Evolutionary conservation across 805 yeast genomes (phyloP).

Genomic region (Clavispora fructus): DNA sequence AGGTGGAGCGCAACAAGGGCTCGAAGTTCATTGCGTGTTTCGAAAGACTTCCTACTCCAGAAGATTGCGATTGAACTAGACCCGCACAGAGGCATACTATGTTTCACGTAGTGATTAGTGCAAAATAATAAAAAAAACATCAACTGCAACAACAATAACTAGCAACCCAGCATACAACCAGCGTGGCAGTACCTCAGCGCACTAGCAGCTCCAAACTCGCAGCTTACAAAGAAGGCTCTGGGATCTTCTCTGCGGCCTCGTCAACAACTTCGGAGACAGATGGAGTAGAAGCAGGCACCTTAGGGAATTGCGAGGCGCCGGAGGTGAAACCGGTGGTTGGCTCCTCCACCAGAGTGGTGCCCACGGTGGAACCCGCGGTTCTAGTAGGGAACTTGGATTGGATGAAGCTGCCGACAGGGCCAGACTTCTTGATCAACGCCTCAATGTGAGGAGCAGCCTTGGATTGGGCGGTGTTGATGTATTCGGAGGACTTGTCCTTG

Average conservation of each 20-base stretch:
- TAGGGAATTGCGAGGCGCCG: conserved; percentile 38
- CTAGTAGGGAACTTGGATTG: conserved; percentile 55
- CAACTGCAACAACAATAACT: neutral
- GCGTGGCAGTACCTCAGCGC: neutral
- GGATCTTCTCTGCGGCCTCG: conserved; percentile 4
- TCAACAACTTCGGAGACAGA: conserved; percentile 1
- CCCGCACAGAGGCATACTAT: neutral
- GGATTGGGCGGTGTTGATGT: conserved; percentile 30
- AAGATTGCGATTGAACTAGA: conserved; percentile 10
- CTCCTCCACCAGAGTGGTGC: conserved; percentile 16
- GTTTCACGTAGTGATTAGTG: neutral
- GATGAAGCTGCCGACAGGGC: conserved; percentile 61
- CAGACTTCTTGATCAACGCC: conserved; percentile 52
- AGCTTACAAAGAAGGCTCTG: conserved; percentile 1
- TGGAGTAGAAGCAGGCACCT: conserved; percentile 28
- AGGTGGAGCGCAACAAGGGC: conserved; percentile 88
- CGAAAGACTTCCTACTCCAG: conserved; percentile 61
- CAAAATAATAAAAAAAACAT: neutral
- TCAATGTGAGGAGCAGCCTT: conserved; percentile 55
- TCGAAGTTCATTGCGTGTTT: conserved; percentile 85
- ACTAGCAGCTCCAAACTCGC: neutral
- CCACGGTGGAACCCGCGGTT: conserved; percentile 70
- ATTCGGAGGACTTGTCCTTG: conserved; percentile 46
- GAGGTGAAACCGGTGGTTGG: conserved; percentile 24
- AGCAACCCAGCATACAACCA: neutral